phyloP scores from a whole-genome alignment of 2,329 filamentous ascomycete species.

The Colletotrichum sp. region DNA sequence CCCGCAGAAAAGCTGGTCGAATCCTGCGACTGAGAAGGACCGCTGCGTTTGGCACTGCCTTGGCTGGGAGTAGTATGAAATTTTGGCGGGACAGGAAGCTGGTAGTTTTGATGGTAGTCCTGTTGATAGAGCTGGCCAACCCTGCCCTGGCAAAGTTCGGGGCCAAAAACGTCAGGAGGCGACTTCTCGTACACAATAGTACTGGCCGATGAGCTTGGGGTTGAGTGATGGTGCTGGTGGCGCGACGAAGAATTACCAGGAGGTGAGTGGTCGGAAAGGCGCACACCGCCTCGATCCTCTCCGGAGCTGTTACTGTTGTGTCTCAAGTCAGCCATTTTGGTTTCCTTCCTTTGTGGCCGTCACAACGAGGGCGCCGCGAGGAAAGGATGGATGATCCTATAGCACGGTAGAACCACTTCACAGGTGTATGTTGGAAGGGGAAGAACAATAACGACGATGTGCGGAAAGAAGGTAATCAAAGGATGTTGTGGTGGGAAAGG shows the following conservation, averaged over 20 bases:
- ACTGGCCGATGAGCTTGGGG: background rate
- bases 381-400: background rate
- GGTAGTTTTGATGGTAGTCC: background rate
- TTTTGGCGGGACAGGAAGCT: slow-evolving; percentile 5
- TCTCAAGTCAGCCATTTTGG: background rate
- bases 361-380: background rate
- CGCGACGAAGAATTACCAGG: background rate
- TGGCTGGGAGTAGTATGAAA: background rate
- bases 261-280: slow-evolving; percentile 14
- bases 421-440: background rate
- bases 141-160: background rate
- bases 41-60: background rate
- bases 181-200: slow-evolving; percentile 3
- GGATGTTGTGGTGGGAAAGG: background rate
- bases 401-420: background rate
- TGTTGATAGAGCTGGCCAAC: background rate
- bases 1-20: background rate
- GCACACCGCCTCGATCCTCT: slow-evolving; percentile 1
- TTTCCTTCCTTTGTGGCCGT: background rate
- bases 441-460: background rate
- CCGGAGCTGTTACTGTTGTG: background rate
- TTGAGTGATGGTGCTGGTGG: background rate
- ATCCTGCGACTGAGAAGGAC: background rate
- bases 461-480: background rate
- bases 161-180: slow-evolving; percentile 7